Evolutionary conservation across 768 basidiomycete genomes (phyloP).

Genomic region (Lactifluus rugatus): DNA sequence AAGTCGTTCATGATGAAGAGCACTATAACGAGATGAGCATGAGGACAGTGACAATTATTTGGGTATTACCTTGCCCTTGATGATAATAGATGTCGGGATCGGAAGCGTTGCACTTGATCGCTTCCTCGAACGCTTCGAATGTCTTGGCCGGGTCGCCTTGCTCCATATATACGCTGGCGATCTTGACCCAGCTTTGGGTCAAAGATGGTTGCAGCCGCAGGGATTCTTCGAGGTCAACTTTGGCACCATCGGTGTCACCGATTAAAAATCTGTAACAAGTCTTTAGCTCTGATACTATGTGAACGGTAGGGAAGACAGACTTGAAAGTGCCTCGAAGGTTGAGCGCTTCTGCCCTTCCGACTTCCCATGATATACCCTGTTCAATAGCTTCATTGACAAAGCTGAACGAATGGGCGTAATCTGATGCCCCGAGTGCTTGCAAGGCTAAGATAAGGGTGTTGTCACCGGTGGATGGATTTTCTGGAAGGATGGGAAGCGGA

Average conservation of each 20-base stretch:
- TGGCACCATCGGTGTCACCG: conserved; percentile 72
- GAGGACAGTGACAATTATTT: not conserved
- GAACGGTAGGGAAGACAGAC: conserved; percentile 33
- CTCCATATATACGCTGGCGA: conserved; percentile 97
- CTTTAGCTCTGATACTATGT: not conserved
- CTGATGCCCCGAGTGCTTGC: conserved; percentile 72
- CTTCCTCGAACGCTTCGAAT: conserved; percentile 86
- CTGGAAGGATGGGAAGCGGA: conserved; percentile 61
- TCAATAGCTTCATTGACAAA: conserved; percentile 78
- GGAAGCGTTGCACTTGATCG: conserved; percentile 66
- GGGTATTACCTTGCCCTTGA: conserved; percentile 75
- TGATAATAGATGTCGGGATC: conserved; percentile 99
- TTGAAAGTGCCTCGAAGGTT: conserved; percentile 96
- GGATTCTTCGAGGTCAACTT: conserved; percentile 72
- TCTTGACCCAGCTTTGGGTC: conserved; percentile 90
- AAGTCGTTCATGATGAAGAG: conserved; percentile 94
- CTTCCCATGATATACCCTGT: conserved; percentile 72
- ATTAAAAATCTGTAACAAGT: conserved; percentile 65
- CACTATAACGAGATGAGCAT: conserved; percentile 36
- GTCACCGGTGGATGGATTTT: conserved; percentile 70
- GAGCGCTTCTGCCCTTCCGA: conserved; percentile 74
- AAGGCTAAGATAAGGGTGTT: conserved; percentile 70
- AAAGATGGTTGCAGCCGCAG: conserved; percentile 55
- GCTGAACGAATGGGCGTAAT: conserved; percentile 74
- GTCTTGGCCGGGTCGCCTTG: conserved; percentile 71